phyloP scores from a whole-genome alignment of 2,329 filamentous ascomycete species.

The Diplodia mutila region DNA sequence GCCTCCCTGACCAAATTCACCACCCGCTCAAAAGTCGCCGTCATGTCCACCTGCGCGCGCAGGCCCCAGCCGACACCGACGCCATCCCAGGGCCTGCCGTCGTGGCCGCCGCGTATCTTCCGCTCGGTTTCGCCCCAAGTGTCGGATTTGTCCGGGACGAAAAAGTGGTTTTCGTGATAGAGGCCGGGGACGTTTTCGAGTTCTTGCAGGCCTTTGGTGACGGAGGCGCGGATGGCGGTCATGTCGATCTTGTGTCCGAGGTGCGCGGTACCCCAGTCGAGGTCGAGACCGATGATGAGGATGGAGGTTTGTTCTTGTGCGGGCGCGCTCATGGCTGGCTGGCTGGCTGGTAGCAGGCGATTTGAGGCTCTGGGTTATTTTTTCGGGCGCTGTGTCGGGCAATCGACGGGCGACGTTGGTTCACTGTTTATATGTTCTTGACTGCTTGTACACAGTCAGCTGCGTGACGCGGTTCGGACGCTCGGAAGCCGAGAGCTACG shows the following conservation, averaged over 20 bases:
- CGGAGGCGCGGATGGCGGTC: neutral
- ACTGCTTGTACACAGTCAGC: neutral
- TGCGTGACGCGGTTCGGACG: neutral
- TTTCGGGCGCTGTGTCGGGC: neutral
- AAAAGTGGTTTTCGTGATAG: neutral
- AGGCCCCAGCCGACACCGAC: slow-evolving; percentile 6
- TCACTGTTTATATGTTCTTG: neutral
- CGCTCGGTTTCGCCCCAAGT: neutral
- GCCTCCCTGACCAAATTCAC: neutral
- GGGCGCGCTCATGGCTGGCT: neutral
- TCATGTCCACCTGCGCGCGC: neutral
- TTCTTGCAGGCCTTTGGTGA: neutral
- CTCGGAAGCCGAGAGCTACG: neutral
- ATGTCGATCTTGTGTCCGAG: neutral
- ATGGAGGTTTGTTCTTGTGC: neutral
- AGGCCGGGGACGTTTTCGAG: neutral
- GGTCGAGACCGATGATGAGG: slow-evolving; percentile 11
- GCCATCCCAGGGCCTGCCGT: neutral
- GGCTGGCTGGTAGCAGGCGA: too few relatives aligned
- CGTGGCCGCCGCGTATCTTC: neutral
- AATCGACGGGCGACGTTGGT: too few relatives aligned
- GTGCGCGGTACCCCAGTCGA: neutral
- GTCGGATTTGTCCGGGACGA: neutral
- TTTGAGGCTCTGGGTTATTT: neutral
- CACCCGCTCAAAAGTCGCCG: neutral